These are phyloP conservation scores for Fusarium concolor DNA, from an alignment of 2,329 filamentous ascomycete species.

Conservation along the genomic window DNA sequence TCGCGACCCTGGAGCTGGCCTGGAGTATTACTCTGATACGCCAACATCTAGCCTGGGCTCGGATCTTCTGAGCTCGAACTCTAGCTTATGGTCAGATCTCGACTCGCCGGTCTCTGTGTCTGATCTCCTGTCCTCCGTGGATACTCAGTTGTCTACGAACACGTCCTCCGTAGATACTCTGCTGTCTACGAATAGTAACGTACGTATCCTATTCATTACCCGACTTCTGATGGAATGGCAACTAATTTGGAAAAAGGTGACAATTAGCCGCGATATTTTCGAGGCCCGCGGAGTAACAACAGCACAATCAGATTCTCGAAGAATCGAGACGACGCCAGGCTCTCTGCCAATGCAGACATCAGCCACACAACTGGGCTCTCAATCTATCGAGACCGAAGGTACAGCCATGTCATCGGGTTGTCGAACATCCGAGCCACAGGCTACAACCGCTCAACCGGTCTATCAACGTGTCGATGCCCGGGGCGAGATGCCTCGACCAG, in stretches of 20 bases:
- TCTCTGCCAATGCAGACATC: background rate
- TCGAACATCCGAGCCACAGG: background rate
- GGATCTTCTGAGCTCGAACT: conserved; percentile 1
- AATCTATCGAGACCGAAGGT: background rate
- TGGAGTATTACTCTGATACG: conserved; percentile 12
- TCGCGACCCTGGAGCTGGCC: conserved; percentile 35
- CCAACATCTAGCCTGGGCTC: conserved; percentile 19
- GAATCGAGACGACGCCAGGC: conserved; percentile 1
- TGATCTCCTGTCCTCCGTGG: conserved; percentile 5
- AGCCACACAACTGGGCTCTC: background rate
- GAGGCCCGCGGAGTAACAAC: conserved; percentile 3
- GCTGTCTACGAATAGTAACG: conserved; percentile 24
- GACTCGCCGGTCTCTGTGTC: background rate
- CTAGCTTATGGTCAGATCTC: background rate
- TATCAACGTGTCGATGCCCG: conserved; percentile 6
- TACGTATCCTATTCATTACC: conserved; percentile 19
- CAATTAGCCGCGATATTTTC: conserved; percentile 17
- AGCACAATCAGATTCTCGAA: conserved; percentile 6
- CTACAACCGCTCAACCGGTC: background rate
- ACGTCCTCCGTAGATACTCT: background rate
- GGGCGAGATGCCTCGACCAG: conserved; percentile 1
- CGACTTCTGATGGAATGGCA: background rate
- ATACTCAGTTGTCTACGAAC: conserved; percentile 4
- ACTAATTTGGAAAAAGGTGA: conserved; percentile 45
- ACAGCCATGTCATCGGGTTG: background rate